These are phyloP conservation scores for Gaultheria prostrata DNA, from an alignment of 148 eudicot species.

Conservation along the genomic window DNA sequence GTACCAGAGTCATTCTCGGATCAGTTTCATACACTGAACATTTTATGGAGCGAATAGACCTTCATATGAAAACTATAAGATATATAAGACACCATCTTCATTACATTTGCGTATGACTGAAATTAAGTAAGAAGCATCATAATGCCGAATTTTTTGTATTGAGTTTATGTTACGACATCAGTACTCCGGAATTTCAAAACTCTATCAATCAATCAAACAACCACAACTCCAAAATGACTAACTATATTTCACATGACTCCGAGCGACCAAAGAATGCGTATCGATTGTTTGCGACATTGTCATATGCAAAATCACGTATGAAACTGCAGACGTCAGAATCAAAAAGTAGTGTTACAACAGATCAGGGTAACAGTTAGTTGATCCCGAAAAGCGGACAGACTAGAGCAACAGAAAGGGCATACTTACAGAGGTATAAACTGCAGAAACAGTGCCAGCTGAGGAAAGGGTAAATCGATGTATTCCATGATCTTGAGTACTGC, in stretches of 20 bases:
- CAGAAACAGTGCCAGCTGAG: slow-evolving; percentile 81
- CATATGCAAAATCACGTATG: slow-evolving; percentile 85
- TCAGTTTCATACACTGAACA: too few relatives aligned
- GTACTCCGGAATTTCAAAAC: neutral
- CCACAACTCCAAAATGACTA: neutral
- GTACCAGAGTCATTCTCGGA: too few relatives aligned
- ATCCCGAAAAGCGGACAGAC: neutral
- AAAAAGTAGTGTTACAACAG: neutral
- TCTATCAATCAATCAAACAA: neutral
- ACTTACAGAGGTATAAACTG: slow-evolving; percentile 77
- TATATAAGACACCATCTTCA: neutral
- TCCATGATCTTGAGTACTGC: slow-evolving; percentile 98
- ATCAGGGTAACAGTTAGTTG: neutral
- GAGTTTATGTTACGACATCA: neutral
- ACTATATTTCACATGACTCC: slow-evolving; percentile 80
- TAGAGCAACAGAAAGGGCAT: neutral
- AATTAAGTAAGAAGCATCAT: slow-evolving; percentile 4
- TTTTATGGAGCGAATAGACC: neutral
- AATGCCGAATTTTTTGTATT: neutral
- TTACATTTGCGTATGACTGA: neutral
- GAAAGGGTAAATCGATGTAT: slow-evolving; percentile 85
- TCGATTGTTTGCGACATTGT: slow-evolving; percentile 87
- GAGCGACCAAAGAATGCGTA: slow-evolving; percentile 83
- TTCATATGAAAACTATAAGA: neutral
- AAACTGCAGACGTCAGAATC: slow-evolving; percentile 48